Evolutionary conservation across 1,284 basidiomycete species (phyloP).

Genomic region (Rugosomyces carneus): DNA sequence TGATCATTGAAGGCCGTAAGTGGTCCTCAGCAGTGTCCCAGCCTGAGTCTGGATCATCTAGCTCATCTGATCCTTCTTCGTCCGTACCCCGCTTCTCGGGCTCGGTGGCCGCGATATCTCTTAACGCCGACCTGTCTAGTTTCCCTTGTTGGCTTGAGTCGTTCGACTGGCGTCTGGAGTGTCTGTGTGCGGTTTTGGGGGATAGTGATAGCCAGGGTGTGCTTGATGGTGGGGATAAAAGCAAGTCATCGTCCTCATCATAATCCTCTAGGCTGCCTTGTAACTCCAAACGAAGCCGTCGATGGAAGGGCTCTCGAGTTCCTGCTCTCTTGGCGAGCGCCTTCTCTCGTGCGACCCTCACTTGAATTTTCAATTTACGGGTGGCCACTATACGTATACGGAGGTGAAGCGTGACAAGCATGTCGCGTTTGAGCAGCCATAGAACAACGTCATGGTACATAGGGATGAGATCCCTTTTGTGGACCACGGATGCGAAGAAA

Average conservation of each 20-base stretch:
- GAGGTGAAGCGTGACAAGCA: constrained; percentile 83
- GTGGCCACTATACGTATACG: constrained; percentile 82
- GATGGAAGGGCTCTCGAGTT: constrained; percentile 9
- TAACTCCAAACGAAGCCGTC: constrained; percentile 13
- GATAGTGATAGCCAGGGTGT: constrained; percentile 43
- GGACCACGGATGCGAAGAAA: constrained; percentile 75
- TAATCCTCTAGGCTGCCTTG: constrained; percentile 15
- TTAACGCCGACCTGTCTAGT: constrained; percentile 27
- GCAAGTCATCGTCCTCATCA: constrained; percentile 20
- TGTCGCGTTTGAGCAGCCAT: constrained; percentile 87
- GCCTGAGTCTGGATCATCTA: constrained; percentile 35
- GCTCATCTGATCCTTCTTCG: constrained; percentile 23
- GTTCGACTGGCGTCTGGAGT: constrained; percentile 36
- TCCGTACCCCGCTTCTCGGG: constrained; percentile 29
- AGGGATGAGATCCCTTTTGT: constrained; percentile 59
- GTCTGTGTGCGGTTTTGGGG: constrained; percentile 41
- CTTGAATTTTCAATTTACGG: constrained; percentile 65
- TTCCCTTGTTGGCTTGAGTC: constrained; percentile 35
- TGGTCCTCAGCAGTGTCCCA: constrained; percentile 52
- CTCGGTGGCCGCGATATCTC: constrained; percentile 29
- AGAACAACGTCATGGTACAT: constrained; percentile 80
- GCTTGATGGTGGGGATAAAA: constrained; percentile 19
- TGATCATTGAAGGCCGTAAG: constrained; percentile 61
- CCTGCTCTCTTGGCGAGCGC: constrained; percentile 31
- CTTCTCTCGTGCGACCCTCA: constrained; percentile 41